Evolutionary conservation across 768 basidiomycete species (phyloP), one percentile per base, ranked within the genome.

Genomic region (Myochromella boudieri): DNA sequence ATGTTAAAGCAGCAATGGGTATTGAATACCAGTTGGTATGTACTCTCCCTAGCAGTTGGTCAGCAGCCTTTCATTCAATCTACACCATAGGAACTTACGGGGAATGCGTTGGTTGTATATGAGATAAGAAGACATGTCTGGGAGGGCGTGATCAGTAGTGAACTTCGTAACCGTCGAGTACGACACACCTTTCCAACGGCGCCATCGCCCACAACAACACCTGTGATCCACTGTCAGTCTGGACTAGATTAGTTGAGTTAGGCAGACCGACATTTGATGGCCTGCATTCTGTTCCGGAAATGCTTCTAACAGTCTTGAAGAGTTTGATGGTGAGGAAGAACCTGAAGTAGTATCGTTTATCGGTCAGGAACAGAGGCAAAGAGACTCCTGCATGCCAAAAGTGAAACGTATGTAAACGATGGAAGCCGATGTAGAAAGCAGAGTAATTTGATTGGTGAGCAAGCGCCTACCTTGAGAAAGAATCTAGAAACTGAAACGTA

Each of bases 71-170:
- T 47, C 31, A 52, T 32, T 12, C 37, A 18, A 8, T 28, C 48
- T 45, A 33, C 48, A 31, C 21, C 46, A 43, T 34, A 20, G 52
- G 27, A 26, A 74, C 89, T 68, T 71, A 92, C 90, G 49, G 92
- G 92, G 68, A 95, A 95, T 32, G 95, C 91, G 72, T 95, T 95
- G 56, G 97, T 99, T 57, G 97, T 99, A 75, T 99, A 99, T 42
- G 95, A 98, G 65, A 99, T 99, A 61, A 99, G 81, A 50, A 99
- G 84, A 70, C 97, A 99, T 44, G 97, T 98, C 97, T 98, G 61
- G 25, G 39, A 48, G 47, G 44, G 43, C 31, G 47, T 55, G 55
- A 63, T 63, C 52, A 57, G 48, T 33, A 40, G 25, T 40, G 34
- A 34, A 36, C 42, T 48, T 49, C 42, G 46, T 38, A 42, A 48